Evolutionary conservation across 192 early-diverging fungal species (phyloP).

Genomic region (Geranomyces michiganensis): DNA sequence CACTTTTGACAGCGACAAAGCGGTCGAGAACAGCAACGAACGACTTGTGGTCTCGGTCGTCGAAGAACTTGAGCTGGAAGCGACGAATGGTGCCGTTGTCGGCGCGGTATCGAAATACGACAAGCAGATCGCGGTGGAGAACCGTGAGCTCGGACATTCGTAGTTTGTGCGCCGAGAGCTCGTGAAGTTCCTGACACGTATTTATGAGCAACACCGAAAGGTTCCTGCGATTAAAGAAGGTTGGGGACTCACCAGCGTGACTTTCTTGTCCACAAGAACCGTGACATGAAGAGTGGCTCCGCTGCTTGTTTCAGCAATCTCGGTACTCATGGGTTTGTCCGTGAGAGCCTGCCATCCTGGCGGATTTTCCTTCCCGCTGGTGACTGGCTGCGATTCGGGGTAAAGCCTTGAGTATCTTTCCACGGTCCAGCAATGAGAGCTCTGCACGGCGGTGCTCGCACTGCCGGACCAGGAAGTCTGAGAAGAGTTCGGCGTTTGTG

Average conservation of each 20-base stretch:
- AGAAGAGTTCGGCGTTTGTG: background rate
- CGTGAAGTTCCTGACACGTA: constrained; percentile 7
- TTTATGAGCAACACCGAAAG: background rate
- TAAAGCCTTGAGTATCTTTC: constrained; percentile 19
- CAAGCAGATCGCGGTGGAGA: background rate
- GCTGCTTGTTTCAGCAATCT: background rate
- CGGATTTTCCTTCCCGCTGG: background rate
- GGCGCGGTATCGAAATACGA: background rate
- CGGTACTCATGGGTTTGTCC: constrained; percentile 6
- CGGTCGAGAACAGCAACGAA: constrained; percentile 1
- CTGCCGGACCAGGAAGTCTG: background rate
- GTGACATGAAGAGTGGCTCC: background rate
- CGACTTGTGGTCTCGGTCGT: background rate
- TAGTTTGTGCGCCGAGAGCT: constrained; percentile 3
- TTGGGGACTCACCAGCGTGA: background rate
- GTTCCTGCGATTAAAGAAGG: background rate
- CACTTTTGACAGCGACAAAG: background rate
- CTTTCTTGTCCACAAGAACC: background rate
- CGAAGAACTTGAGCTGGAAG: constrained; percentile 20
- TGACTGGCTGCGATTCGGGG: background rate
- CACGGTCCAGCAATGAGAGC: background rate
- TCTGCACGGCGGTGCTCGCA: background rate
- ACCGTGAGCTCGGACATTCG: constrained; percentile 10
- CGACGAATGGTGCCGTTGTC: constrained; percentile 9
- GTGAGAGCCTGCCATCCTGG: constrained; percentile 13